phyloP scores from a whole-genome alignment of 139 green algal species.

The Gonium pectorale region DNA sequence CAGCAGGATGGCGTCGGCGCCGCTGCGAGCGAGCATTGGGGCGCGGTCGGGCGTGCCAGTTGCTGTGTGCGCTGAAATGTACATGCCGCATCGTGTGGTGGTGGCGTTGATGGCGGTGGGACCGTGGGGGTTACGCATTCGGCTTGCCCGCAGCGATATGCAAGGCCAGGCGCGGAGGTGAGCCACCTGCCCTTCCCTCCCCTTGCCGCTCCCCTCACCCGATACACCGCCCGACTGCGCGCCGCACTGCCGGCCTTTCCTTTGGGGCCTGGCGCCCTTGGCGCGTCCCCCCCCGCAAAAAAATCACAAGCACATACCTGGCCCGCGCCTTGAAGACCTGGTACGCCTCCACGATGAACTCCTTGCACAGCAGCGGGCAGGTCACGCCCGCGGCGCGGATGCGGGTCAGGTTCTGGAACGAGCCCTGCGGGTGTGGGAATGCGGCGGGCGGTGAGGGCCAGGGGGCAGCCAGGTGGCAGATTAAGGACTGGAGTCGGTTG shows the following conservation, averaged over 20 bases:
- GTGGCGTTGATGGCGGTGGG: too few relatives aligned
- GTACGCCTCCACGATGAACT: slow-evolving; percentile 99
- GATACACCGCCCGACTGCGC: neutral
- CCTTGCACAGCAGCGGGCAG: slow-evolving; percentile 98
- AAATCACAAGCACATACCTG: too few relatives aligned
- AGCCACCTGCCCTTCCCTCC: too few relatives aligned
- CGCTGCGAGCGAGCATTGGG: slow-evolving; percentile 65
- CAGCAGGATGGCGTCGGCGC: slow-evolving; percentile 96
- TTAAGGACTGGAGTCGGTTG: neutral
- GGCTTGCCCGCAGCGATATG: too few relatives aligned
- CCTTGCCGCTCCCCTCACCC: too few relatives aligned
- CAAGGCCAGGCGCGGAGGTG: too few relatives aligned
- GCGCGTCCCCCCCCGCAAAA: neutral
- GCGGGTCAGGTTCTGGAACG: slow-evolving; percentile 82
- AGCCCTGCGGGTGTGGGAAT: slow-evolving; percentile 46
- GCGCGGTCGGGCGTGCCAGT: too few relatives aligned
- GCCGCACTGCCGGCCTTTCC: neutral
- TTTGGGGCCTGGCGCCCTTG: neutral
- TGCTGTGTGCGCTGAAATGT: too few relatives aligned
- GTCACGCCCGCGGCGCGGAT: slow-evolving; percentile 82
- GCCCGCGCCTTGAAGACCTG: slow-evolving; percentile 81
- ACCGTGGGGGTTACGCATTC: too few relatives aligned
- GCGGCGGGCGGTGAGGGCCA: neutral
- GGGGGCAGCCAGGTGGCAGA: neutral
- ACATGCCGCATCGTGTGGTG: too few relatives aligned